Base-by-base conservation (phyloP, 2,329 filamentous ascomycete species). In the Talaromyces piceae region DNA sequence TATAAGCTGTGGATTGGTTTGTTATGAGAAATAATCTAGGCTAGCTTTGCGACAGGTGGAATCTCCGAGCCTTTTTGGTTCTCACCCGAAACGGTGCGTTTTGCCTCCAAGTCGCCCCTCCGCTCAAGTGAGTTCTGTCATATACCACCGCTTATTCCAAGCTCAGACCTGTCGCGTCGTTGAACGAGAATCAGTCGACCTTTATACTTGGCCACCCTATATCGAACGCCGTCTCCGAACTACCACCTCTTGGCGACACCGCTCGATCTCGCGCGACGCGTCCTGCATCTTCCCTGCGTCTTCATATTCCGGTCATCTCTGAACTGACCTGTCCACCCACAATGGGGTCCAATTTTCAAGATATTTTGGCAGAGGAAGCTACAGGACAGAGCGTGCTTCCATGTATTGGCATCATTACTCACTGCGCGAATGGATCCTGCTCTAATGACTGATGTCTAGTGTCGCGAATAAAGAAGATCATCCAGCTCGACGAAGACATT, bases 401-500 rank as follows among this genome's bases (percentile, higher is more conserved):
- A 22, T 25, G 52, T 54, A 54, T 51, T 45, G 5, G 18, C 18
- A 16, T 23, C 5, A 2, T 20, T 18, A 3, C 23, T 18, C 7
- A 5, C 20, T 31, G 8, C 18, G 39, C 2, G 22, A 22, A 23
- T 37, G 7, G 28, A 18, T 26, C 8, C n/a, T 26, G 30, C 7
- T 46, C 49, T 41, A 41, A 41, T 41, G 3, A 22, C 44, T 47
- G 4, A 6, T 31, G 20, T 41, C 47, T 58, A 97, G 93, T 97
- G 51, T 88, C 93, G 16, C 83, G 93, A 62, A 88, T 98, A 53
- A 96, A 96, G 73, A 95, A 95, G 73, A 95, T 98, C 66, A 88
- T 98, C 54, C 80, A 83, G 45, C 80, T 89, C 52, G 93, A 98
- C 69, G 83, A 88, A 41, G 91, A 96, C 56, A 87, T 95, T 56